phyloP scores from a whole-genome alignment of 2,329 filamentous ascomycete genomes.

The Xylaria sp. region DNA sequence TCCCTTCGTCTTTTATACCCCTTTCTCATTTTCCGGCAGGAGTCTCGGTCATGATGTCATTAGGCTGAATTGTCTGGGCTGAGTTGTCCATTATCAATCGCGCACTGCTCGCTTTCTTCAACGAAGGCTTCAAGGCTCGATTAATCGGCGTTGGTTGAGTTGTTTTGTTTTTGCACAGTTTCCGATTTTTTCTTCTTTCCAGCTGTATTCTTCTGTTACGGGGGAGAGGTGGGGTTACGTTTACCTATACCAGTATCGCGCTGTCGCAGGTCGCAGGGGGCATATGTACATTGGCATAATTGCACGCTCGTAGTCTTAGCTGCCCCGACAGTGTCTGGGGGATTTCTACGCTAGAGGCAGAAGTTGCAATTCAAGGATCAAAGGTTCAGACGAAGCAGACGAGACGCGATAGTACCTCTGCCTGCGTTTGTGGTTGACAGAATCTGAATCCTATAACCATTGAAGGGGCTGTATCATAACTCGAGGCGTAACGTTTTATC shows the following conservation, averaged over 20 bases:
- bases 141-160: slow-evolving; percentile 24
- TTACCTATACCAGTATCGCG: background rate
- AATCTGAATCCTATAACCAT: background rate
- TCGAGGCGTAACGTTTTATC: slow-evolving; percentile 19
- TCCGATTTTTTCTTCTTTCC: background rate
- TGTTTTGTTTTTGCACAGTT: background rate
- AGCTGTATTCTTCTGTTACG: slow-evolving; percentile 1
- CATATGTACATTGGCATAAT: slow-evolving; percentile 11
- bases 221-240: slow-evolving; percentile 1
- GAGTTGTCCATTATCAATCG: slow-evolving; percentile 19
- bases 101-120: slow-evolving; percentile 1
- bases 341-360: slow-evolving; percentile 6
- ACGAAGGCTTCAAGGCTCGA: slow-evolving; percentile 13
- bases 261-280: slow-evolving; percentile 17
- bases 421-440: background rate
- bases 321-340: slow-evolving; percentile 6
- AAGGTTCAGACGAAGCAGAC: background rate
- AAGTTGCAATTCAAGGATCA: background rate
- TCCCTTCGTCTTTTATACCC: background rate
- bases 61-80: slow-evolving; percentile 4
- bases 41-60: slow-evolving; percentile 17
- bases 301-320: slow-evolving; percentile 11
- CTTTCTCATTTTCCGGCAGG: background rate
- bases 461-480: background rate
- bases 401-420: background rate